phyloP scores from a whole-genome alignment of 345 rosid genomes.

The Aquilaria yunnanensis region DNA sequence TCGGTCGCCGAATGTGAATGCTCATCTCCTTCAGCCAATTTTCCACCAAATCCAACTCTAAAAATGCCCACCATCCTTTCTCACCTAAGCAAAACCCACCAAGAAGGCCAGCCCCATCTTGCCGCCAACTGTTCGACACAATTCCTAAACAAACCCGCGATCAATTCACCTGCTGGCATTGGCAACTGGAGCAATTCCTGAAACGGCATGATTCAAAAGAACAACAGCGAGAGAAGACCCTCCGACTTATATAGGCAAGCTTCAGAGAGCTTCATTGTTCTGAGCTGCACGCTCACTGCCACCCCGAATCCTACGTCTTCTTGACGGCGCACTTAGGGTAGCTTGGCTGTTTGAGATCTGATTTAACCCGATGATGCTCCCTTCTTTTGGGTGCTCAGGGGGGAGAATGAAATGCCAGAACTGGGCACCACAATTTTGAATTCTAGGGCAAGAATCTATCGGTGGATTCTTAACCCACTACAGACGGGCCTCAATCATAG shows the following conservation, averaged over 20 bases:
- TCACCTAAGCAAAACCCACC: not conserved
- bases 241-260: slow-evolving; percentile 76
- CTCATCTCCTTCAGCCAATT: no score
- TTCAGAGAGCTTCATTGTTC: slow-evolving; percentile 59
- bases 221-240: slow-evolving; percentile 71
- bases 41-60: no score
- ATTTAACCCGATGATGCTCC: slow-evolving; percentile 6
- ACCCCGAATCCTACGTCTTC: no score
- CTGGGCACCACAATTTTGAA: slow-evolving; percentile 34
- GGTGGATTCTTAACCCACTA: slow-evolving; percentile 40
- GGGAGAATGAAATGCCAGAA: slow-evolving; percentile 18
- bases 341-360: no score
- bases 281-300: not conserved
- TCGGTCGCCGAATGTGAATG: no score
- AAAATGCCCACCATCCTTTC: no score
- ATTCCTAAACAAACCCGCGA: not conserved
- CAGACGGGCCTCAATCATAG: slow-evolving; percentile 40
- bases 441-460: slow-evolving; percentile 31
- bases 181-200: slow-evolving; percentile 83
- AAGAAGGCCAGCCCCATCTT: not conserved
- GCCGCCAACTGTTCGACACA: no score
- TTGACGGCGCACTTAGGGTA: no score
- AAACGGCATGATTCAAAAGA: slow-evolving; percentile 66
- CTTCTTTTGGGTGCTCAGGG: slow-evolving; percentile 38
- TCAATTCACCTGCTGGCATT: slow-evolving; percentile 76